Base-by-base conservation (phyloP, 495 filamentous ascomycete genomes). In the Xylaria intraflava region DNA sequence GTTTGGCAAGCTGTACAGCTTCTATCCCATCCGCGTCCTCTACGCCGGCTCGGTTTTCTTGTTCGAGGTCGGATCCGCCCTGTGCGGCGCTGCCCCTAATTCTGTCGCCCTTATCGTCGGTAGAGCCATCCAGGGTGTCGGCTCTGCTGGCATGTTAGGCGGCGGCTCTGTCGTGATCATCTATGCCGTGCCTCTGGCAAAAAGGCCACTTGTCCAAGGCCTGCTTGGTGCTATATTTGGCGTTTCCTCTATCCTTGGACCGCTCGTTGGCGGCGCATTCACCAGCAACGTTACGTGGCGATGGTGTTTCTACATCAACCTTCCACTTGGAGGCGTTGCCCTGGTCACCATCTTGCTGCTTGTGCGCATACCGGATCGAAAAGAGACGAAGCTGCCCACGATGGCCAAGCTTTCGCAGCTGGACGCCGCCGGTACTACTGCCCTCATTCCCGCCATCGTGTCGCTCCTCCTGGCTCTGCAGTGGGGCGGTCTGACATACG, bases 241-340 rank as follows among this genome's bases (percentile, higher is more conserved):
- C 11, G 73, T 93, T 56, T 83, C 89, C 0, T 83, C 78, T 54
- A 85, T 90, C 12, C 78, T 83, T 29, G 87, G 86, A 8, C 86
- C 86, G 16, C 69, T 91, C 33, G 67, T 80, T 40, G 79, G 79
- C n/a, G 79, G 78, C 27, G 77, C 68, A 0, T 80, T 81, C 51
- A 80, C 76, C 2, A 69, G 79, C 23, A 67, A 77, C n/a, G 66
- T 81, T 2, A 76, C 78, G 5, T 90, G 87, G 86, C 66, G 86
- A 33, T 88, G 84, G 84, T 89, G 84, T 60, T 88, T 89, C 67
- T 87, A 84, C 59, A 86, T 87, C 67, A 88, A 88, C 56, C 61
- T 86, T 9, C 84, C 84, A 1, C 69, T 89, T 38, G 86, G 87
- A 11, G 85, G 68, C 2, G 68, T 85, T 7, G 83, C 83, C 2